phyloP scores from a whole-genome alignment of 2,329 filamentous ascomycete genomes.

The Daldinia sp. region DNA sequence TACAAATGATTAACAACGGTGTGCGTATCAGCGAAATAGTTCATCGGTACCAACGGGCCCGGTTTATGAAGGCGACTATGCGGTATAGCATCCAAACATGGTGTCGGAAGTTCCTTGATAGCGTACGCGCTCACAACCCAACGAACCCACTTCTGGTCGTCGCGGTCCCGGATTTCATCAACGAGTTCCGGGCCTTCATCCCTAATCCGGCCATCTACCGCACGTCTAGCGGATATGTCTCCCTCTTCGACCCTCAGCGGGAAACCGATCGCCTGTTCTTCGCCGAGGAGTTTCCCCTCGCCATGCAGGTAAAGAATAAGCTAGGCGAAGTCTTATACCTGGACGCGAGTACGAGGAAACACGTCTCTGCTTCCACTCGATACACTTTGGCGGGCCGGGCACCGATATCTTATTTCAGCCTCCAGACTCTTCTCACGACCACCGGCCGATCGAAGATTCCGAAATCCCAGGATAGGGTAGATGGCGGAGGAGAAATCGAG shows the following conservation, averaged over 20 bases:
- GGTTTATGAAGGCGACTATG: slow-evolving; percentile 49
- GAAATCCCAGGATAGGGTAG: background rate
- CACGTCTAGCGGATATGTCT: slow-evolving; percentile 55
- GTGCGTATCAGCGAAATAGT: slow-evolving; percentile 34
- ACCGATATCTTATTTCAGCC: slow-evolving; percentile 26
- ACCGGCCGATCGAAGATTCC: background rate
- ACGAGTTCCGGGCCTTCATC: slow-evolving; percentile 62
- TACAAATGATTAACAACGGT: slow-evolving; percentile 45
- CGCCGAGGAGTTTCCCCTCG: slow-evolving; percentile 24
- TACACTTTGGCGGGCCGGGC: slow-evolving; percentile 39
- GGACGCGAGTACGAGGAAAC: background rate
- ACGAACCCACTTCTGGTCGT: slow-evolving; percentile 35
- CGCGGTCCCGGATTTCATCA: slow-evolving; percentile 58
- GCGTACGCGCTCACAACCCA: slow-evolving; percentile 20
- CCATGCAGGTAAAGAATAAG: slow-evolving; percentile 19
- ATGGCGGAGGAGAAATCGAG: background rate
- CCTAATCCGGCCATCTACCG: slow-evolving; percentile 54
- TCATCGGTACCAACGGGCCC: slow-evolving; percentile 46
- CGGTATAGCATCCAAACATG: slow-evolving; percentile 51
- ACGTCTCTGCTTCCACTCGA: slow-evolving; percentile 21
- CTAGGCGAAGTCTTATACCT: background rate
- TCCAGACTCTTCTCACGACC: slow-evolving; percentile 34
- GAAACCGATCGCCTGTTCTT: slow-evolving; percentile 37
- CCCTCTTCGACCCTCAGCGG: slow-evolving; percentile 50
- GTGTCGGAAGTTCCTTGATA: slow-evolving; percentile 46